Base-by-base conservation (phyloP, 2,329 filamentous ascomycete genomes). In the Leptographium procerum region DNA sequence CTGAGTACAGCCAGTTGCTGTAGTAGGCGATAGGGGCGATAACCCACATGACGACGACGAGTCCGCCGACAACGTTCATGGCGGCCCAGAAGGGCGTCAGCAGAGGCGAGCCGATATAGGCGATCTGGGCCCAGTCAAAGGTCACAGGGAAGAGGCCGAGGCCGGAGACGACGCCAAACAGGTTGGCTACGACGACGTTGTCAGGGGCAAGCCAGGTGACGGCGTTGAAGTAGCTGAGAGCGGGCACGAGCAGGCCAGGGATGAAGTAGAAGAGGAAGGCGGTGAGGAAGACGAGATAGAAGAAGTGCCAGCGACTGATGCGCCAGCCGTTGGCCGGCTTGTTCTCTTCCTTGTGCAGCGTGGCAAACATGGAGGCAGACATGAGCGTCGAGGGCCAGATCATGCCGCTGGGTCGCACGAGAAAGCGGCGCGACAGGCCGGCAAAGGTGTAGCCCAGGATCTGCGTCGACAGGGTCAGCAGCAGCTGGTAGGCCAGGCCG, bases 101-200 rank as follows among this genome's bases (percentile, higher is more conserved):
- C 8, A 95, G 75, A 0, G 88, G 90, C 4, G 89, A 94, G 19
- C 90, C 90, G 65, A 95, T 94, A 67, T 92, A 86, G 0, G 90
- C 89, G 62, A 95, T 86, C 68, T 95, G 90, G 0, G 88, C 88
- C 90, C 90, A 95, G 73, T 95, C 90, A 66, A 95, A 95, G 0
- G 90, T 95, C 65, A 95, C 69, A 0, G 90, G 90, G 61, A 95
- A 90, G 36, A 95, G 73, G 1, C 89, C 89, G 16, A 95, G 78
- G 2, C 90, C 90, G 2, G 89, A 92, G n/a, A 84, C 81, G 19
- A 92, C 87, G 19, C 90, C 90, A 67, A 95, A 95, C 63, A 95
- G 75, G 69, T 95, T 95, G 33, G 90, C 87, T 51, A 95, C 75
- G 3, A 95, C 84, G n/a, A 94, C 87, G 64, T 87, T 95, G 63